Conservation (phyloP, 805 yeast species). For the Hanseniaspora taiwanica region DNA sequence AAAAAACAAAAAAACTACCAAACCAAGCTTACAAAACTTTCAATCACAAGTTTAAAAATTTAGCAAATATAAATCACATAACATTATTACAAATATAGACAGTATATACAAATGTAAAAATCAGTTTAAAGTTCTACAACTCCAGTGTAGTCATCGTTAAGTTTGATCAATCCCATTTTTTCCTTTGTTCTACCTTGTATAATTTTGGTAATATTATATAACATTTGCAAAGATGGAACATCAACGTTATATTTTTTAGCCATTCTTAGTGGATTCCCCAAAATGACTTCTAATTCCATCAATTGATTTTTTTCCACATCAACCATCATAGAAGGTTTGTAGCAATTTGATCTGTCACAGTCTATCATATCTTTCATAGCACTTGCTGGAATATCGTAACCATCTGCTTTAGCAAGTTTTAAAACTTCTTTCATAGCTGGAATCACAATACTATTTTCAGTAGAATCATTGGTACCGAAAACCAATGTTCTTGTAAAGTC, state of each 20-base stretch:
- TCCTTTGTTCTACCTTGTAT: constrained; percentile 54
- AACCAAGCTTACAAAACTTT: too few species aligned
- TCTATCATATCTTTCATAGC: constrained; percentile 38
- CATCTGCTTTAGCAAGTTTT: constrained; percentile 57
- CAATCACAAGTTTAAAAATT: too few species aligned
- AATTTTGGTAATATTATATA: constrained; percentile 48
- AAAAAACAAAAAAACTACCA: too few species aligned
- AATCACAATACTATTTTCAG: constrained; percentile 47
- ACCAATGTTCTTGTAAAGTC: constrained; percentile 6
- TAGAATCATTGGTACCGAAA: constrained; percentile 14
- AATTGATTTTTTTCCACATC: constrained; percentile 54
- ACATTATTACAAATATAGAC: too few species aligned
- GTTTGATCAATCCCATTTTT: constrained; percentile 29
- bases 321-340: constrained; percentile 61
- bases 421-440: constrained; percentile 62
- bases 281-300: constrained; percentile 57
- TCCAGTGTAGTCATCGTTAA: constrained; percentile 14
- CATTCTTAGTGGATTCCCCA: constrained; percentile 47
- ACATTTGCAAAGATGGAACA: constrained; percentile 45
- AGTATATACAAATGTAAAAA: too few species aligned
- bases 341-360: constrained; percentile 45
- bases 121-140: too few species aligned
- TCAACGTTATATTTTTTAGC: constrained; percentile 34
- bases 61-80: too few species aligned
- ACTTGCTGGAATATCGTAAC: constrained; percentile 38